Evolutionary conservation across 2,329 filamentous ascomycete genomes (phyloP).

Genomic region (Epichloe typhina): DNA sequence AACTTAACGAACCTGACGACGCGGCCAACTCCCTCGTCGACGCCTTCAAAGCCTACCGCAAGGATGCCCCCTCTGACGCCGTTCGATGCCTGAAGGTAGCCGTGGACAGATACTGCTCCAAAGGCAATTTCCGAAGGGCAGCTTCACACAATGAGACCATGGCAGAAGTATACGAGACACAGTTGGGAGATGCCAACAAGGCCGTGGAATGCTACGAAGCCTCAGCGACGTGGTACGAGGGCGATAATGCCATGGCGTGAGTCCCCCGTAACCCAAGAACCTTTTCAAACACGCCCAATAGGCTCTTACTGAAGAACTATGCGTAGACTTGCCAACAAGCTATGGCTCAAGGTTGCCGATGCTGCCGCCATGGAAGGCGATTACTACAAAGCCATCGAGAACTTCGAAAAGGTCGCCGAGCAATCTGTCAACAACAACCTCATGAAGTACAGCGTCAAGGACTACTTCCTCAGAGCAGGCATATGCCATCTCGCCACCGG

Average conservation of each 20-base stretch:
- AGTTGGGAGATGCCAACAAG: slow-evolving; percentile 62
- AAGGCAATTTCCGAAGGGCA: slow-evolving; percentile 82
- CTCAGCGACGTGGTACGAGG: slow-evolving; percentile 80
- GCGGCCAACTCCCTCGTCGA: slow-evolving; percentile 79
- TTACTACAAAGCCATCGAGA: slow-evolving; percentile 70
- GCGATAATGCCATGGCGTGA: slow-evolving; percentile 71
- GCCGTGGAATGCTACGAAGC: slow-evolving; percentile 76
- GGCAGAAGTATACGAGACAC: slow-evolving; percentile 73
- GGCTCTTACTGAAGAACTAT: neutral
- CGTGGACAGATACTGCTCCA: slow-evolving; percentile 74
- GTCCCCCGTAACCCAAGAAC: slow-evolving; percentile 19
- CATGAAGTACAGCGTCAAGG: slow-evolving; percentile 89
- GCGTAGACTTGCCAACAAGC: slow-evolving; percentile 72
- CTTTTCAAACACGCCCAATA: neutral
- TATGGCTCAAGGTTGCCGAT: slow-evolving; percentile 85
- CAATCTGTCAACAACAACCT: slow-evolving; percentile 76
- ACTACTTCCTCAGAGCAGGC: slow-evolving; percentile 88
- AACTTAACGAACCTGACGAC: slow-evolving; percentile 84
- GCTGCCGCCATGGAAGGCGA: slow-evolving; percentile 69
- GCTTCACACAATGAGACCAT: slow-evolving; percentile 84
- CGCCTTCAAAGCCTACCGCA: slow-evolving; percentile 90
- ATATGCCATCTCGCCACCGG: slow-evolving; percentile 69
- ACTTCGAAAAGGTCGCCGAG: slow-evolving; percentile 73
- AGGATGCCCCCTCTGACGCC: slow-evolving; percentile 70
- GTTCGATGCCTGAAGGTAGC: slow-evolving; percentile 67